Conservation (phyloP, 2,329 filamentous ascomycete genomes). For the Beauveria brongniartii region DNA sequence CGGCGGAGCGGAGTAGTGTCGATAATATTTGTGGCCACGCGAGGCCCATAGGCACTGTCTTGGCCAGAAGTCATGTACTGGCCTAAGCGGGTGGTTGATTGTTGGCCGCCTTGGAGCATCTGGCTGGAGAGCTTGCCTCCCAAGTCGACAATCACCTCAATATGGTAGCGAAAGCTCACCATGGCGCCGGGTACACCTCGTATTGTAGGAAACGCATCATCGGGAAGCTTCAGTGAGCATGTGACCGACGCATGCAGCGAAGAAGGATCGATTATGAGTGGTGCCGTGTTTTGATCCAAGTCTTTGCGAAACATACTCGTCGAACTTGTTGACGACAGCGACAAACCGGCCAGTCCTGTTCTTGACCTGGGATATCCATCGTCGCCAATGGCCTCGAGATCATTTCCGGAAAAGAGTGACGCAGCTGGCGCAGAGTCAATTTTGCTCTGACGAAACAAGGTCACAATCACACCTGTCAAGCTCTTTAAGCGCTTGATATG, state of each 20-base stretch:
- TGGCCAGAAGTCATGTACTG: conserved; percentile 16
- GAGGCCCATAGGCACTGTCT: conserved; percentile 24
- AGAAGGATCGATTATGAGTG: conserved; percentile 76
- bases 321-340: conserved; percentile 75
- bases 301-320: conserved; percentile 95
- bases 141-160: conserved; percentile 88
- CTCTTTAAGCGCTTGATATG: conserved; percentile 88
- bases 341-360: conserved; percentile 78
- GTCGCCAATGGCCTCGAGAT: conserved; percentile 55
- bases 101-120: conserved; percentile 51
- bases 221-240: conserved; percentile 76
- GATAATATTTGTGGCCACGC: conserved; percentile 56
- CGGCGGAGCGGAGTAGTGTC: conserved; percentile 81
- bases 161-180: conserved; percentile 90
- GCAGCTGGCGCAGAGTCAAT: conserved; percentile 67
- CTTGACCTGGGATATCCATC: conserved; percentile 83
- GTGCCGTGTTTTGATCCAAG: conserved; percentile 78
- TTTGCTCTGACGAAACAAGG: conserved; percentile 80
- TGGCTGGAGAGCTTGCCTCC: conserved; percentile 78
- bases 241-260: conserved; percentile 74
- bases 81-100: conserved; percentile 33
- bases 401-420: conserved; percentile 39
- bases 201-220: conserved; percentile 89
- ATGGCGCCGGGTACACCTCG: conserved; percentile 81
- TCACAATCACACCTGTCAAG: conserved; percentile 85